Conservation (phyloP, 805 yeast species). For the Yarrowia sp. region DNA sequence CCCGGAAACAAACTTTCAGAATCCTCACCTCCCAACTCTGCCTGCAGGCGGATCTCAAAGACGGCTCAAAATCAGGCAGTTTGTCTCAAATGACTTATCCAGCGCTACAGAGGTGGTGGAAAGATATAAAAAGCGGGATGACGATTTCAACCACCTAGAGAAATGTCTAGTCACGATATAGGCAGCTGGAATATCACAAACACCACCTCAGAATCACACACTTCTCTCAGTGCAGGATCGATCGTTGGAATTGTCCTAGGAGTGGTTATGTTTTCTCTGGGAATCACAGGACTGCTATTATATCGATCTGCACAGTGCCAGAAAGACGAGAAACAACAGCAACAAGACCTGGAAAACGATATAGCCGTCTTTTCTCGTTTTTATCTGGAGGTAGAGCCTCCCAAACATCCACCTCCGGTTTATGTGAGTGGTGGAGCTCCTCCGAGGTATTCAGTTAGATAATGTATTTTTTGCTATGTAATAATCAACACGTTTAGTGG, state of each 20-base stretch:
- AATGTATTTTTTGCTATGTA: not conserved
- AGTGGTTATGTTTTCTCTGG: not conserved
- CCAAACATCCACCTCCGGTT: not conserved
- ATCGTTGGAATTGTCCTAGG: not conserved
- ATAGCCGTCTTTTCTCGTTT: not conserved
- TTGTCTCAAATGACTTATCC: not conserved
- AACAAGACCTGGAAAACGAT: not conserved
- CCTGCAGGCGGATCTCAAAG: not conserved
- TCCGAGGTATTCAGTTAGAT: not conserved
- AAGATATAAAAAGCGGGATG: no score
- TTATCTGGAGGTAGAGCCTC: not conserved
- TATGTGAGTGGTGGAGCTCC: not conserved
- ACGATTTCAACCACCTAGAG: no score
- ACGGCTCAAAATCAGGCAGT: no score
- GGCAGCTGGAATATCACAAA: not conserved
- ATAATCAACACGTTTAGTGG: no score
- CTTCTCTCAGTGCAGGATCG: not conserved
- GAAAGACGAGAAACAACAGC: not conserved
- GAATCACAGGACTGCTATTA: not conserved
- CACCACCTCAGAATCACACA: not conserved
- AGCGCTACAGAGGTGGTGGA: no score
- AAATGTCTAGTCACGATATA: no score
- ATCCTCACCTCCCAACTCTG: not conserved
- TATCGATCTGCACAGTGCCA: not conserved
- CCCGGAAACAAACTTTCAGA: not conserved